phyloP scores from a whole-genome alignment of 1,284 basidiomycete genomes.

The Trichosporon coremiiforme region DNA sequence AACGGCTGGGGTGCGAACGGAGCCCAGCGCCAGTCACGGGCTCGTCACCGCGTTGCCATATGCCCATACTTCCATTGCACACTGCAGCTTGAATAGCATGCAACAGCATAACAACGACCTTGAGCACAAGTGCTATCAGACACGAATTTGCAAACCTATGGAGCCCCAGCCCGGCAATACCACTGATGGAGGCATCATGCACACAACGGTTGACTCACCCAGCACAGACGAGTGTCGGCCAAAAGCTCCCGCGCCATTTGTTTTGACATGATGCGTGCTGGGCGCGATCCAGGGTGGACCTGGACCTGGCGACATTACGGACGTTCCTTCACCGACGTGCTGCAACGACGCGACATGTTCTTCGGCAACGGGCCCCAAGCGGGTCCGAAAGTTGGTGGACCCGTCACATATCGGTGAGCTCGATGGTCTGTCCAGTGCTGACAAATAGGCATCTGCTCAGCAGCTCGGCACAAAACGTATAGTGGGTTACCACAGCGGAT shows the following conservation, averaged over 20 bases:
- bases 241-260: neutral
- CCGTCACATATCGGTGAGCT: constrained; percentile 14
- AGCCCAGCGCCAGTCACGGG: too few relatives aligned
- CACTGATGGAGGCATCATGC: too few relatives aligned
- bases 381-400: neutral
- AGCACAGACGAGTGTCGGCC: neutral
- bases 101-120: too few relatives aligned
- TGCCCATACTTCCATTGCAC: too few relatives aligned
- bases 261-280: constrained; percentile 7
- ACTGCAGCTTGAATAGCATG: too few relatives aligned
- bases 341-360: constrained; percentile 6
- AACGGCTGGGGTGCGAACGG: too few relatives aligned
- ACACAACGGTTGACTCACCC: neutral
- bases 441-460: neutral
- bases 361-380: neutral
- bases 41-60: too few relatives aligned
- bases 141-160: too few relatives aligned
- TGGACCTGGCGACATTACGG: neutral
- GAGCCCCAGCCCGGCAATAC: too few relatives aligned
- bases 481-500: neutral
- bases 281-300: neutral
- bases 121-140: too few relatives aligned
- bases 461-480: constrained; percentile 4
- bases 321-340: neutral
- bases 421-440: neutral